Base-by-base conservation (phyloP, 805 yeast genomes). In the Saccharomyces jurei region DNA sequence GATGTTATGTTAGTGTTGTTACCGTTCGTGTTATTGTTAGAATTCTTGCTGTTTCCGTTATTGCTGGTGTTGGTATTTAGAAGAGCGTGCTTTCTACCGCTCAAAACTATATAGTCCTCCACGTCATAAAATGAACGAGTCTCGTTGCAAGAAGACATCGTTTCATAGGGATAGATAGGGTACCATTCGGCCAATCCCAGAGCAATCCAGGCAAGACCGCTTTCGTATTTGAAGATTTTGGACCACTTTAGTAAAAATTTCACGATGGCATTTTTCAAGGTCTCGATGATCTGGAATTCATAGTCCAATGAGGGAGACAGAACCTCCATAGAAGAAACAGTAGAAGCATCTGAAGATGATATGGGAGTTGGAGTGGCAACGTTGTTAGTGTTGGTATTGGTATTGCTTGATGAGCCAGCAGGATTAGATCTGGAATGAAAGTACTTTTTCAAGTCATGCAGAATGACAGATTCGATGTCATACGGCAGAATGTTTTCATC, bases 161-260 rank as follows among this genome's bases (percentile, higher is more conserved):
- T 41, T 46, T 55, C 52, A 46, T 75, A 74, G 10, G 74, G 74
- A 41, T 81, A 70, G 0, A 87, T 89, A 5, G 95, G 91, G 31
- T 82, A 78, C 96, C 96, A 90, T 68, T 89, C 96, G 0, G 96
- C 92, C 48, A 91, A 71, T 10, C 89, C 90, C 31, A 89, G 71
- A 0, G 96, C 97, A 21, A 88, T 81, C 96, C 96, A 90, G 2
- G 92, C 78, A 62, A 90, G 75, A 0, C 95, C 91, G 48, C 85
- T 77, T 68, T 89, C 94, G 66, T 91, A 91, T 60, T 82, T 83
- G 52, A 88, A 80, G 54, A 84, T 76, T 41, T 77, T 75, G 6
- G 94, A 91, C 96, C 96, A 90, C 71, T 88, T 88, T 30, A 70
- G 71, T 44, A 87, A 71, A 65, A 91, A 91, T 54, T 78, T 77